Evolutionary conservation across 225 moss, liverwort and hornwort genomes (phyloP).

Genomic region (Physcomitrium patens): DNA sequence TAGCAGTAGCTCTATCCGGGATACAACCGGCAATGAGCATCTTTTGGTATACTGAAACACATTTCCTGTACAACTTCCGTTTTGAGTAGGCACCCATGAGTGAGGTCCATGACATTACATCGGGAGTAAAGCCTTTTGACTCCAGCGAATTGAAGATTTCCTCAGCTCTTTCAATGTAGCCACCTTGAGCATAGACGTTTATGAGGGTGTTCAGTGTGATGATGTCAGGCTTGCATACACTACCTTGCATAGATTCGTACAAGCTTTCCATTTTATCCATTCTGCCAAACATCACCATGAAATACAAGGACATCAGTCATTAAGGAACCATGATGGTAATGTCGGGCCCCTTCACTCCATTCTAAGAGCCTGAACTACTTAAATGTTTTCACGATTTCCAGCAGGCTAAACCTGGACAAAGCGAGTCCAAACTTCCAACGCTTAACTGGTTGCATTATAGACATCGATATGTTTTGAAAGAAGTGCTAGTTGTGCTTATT

Average conservation of each 20-base stretch:
- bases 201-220: conserved; percentile 86
- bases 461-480: not conserved
- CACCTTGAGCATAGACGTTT: conserved; percentile 74
- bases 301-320: not conserved
- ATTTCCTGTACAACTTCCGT: conserved; percentile 82
- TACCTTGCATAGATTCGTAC: conserved; percentile 63
- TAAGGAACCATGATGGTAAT: too few species aligned
- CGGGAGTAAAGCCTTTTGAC: conserved; percentile 55
- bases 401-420: not conserved
- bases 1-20: conserved; percentile 76
- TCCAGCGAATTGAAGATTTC: conserved; percentile 54
- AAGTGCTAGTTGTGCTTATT: conserved; percentile 10
- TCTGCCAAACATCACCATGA: conserved; percentile 34
- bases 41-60: conserved; percentile 64
- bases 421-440: not conserved
- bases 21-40: conserved; percentile 69
- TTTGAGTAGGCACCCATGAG: conserved; percentile 91
- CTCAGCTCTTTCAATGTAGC: conserved; percentile 78
- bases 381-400: not conserved
- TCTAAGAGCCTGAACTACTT: not conserved
- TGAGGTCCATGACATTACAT: conserved; percentile 88
- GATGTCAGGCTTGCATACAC: conserved; percentile 66
- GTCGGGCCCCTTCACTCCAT: too few species aligned
- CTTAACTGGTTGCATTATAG: not conserved
- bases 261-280: conserved; percentile 78